Conservation (phyloP, 75 land plant species). For the Pinus tabuliformis region DNA sequence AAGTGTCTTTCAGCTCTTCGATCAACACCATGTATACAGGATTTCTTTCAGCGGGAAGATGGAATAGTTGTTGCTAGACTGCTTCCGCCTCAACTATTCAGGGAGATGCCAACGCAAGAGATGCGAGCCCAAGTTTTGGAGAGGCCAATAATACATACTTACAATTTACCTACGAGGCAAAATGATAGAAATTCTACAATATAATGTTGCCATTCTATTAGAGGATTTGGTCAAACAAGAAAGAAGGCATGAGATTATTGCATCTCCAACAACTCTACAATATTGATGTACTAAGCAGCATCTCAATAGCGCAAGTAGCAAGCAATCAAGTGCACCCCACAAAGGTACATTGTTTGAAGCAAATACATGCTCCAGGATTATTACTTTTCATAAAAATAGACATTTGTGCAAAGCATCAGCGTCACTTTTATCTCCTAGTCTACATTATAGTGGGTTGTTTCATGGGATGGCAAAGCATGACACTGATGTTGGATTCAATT, state of each 20-base stretch:
- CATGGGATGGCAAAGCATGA: too few relatives aligned
- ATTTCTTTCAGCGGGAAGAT: constrained; percentile 57
- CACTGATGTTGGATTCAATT: too few relatives aligned
- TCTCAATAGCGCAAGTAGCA: background rate
- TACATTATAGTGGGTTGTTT: too few relatives aligned
- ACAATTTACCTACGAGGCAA: constrained; percentile 55
- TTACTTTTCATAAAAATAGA: too few relatives aligned
- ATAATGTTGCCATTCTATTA: constrained; percentile 60
- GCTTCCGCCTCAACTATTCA: constrained; percentile 71
- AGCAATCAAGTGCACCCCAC: too few relatives aligned
- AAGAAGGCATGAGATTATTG: constrained; percentile 2
- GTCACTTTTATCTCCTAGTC: too few relatives aligned
- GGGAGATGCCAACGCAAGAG: constrained; percentile 69
- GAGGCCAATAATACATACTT: constrained; percentile 55
- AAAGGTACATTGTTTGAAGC: too few relatives aligned
- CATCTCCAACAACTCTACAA: constrained; percentile 11
- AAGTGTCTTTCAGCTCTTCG: too few relatives aligned
- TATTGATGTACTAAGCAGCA: background rate
- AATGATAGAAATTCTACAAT: constrained; percentile 54
- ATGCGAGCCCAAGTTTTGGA: constrained; percentile 61
- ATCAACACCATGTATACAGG: too few relatives aligned
- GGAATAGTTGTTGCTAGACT: constrained; percentile 68
- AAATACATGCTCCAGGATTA: too few relatives aligned
- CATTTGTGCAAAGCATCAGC: too few relatives aligned
- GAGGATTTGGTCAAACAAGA: constrained; percentile 78